phyloP scores from a whole-genome alignment of 2,329 filamentous ascomycete genomes.

The Teratosphaeria epicoccoides region DNA sequence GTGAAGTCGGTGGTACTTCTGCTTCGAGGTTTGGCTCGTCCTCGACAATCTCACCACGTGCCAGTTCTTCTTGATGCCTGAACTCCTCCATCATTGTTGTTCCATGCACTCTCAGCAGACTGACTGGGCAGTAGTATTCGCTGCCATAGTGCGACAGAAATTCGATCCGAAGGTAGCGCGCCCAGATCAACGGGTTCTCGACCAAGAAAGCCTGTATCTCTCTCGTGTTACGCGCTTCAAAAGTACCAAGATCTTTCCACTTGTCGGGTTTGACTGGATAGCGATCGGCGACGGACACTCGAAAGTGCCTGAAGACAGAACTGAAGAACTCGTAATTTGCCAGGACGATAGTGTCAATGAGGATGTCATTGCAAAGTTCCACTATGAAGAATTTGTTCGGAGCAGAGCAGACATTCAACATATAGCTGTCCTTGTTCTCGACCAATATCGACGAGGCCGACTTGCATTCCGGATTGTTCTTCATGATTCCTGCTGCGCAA shows the following conservation, averaged over 20 bases:
- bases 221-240: conserved; percentile 82
- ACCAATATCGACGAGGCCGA: conserved; percentile 80
- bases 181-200: conserved; percentile 93
- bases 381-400: conserved; percentile 90
- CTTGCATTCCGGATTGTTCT: conserved; percentile 77
- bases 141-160: conserved; percentile 90
- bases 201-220: conserved; percentile 91
- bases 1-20: not conserved
- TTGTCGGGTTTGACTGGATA: conserved; percentile 88
- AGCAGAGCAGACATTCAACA: conserved; percentile 82
- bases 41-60: conserved; percentile 48
- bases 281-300: conserved; percentile 83
- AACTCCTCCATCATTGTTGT: conserved; percentile 92
- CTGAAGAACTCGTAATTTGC: conserved; percentile 99
- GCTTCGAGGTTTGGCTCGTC: conserved; percentile 37
- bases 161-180: conserved; percentile 83
- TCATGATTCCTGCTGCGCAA: conserved; percentile 84
- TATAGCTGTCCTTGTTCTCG: conserved; percentile 97
- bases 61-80: conserved; percentile 68
- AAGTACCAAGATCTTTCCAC: conserved; percentile 80
- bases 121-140: conserved; percentile 92
- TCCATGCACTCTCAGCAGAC: conserved; percentile 81
- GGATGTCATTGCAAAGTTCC: conserved; percentile 75
- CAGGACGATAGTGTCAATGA: conserved; percentile 91
- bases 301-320: conserved; percentile 85